Conservation (phyloP, 1,284 basidiomycete genomes). For the Austroboletus novae-zelandiae region DNA sequence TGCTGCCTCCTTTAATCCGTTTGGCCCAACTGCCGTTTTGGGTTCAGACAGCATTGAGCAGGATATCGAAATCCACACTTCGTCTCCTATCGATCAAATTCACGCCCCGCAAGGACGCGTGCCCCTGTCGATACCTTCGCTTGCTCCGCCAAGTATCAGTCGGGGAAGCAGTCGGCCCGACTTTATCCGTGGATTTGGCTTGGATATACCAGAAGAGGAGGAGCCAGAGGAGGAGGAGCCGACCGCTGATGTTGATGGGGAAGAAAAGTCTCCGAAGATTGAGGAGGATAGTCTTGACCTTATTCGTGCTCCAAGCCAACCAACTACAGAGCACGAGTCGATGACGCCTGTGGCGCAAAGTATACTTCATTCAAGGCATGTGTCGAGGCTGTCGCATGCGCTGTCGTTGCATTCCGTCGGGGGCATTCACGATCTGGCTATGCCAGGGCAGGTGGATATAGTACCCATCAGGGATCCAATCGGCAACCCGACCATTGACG, state of each 20-base stretch:
- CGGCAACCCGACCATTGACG: slow-evolving; percentile 34
- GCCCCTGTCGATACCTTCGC: slow-evolving; percentile 45
- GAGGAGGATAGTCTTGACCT: slow-evolving; percentile 18
- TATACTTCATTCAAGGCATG: slow-evolving; percentile 63
- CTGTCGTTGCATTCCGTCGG: slow-evolving; percentile 65
- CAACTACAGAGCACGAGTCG: slow-evolving; percentile 31
- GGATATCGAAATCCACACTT: slow-evolving; percentile 15
- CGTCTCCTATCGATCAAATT: slow-evolving; percentile 35
- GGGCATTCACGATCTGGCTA: slow-evolving; percentile 36
- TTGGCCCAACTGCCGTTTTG: slow-evolving; percentile 52
- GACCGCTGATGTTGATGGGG: slow-evolving; percentile 23
- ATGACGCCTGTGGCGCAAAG: slow-evolving; percentile 49
- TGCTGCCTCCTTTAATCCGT: slow-evolving; percentile 53
- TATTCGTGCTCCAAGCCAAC: slow-evolving; percentile 15
- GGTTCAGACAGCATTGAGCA: slow-evolving; percentile 47
- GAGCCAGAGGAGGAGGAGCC: slow-evolving; percentile 43
- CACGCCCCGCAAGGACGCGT: slow-evolving; percentile 62
- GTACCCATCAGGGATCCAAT: slow-evolving; percentile 30
- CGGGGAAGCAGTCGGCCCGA: slow-evolving; percentile 61
- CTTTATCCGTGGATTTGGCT: slow-evolving; percentile 71
- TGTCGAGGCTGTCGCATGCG: slow-evolving; percentile 64
- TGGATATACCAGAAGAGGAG: slow-evolving; percentile 70
- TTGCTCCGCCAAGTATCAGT: slow-evolving; percentile 45
- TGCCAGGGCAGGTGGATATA: slow-evolving; percentile 30
- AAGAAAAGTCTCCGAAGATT: slow-evolving; percentile 27